Conservation (phyloP, 2,329 filamentous ascomycete species). For the Venturia pyrina region DNA sequence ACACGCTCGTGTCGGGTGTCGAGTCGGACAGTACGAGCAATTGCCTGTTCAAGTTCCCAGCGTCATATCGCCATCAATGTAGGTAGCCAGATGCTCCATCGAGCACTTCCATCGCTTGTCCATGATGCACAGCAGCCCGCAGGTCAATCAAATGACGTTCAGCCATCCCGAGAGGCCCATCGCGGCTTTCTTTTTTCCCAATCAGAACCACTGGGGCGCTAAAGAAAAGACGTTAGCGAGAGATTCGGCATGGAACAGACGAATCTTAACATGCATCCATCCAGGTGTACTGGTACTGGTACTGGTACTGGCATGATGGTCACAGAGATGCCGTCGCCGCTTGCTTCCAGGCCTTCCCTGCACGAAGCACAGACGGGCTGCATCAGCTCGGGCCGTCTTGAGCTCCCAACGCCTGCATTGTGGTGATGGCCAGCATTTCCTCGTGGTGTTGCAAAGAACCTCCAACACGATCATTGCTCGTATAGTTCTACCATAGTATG, state of each 20-base stretch:
- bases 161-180: not conserved
- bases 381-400: constrained; percentile 1
- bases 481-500: not conserved
- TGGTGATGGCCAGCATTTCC: not conserved
- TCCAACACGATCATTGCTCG: not conserved
- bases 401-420: not conserved
- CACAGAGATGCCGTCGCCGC: not conserved
- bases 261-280: not conserved
- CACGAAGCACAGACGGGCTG: not conserved
- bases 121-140: not conserved
- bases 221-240: constrained; percentile 1
- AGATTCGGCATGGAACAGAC: not conserved
- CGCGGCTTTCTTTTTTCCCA: not conserved
- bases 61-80: constrained; percentile 1
- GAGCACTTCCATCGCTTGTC: not conserved
- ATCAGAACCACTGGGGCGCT: not conserved
- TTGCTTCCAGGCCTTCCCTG: not conserved
- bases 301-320: not conserved
- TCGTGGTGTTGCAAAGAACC: not conserved
- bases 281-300: not conserved
- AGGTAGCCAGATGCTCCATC: not conserved
- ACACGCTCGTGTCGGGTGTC: too few species aligned
- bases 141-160: not conserved
- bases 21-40: too few species aligned
- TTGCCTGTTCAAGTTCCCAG: not conserved